phyloP scores from a whole-genome alignment of 2,329 filamentous ascomycete species.

The Trichoderma asperellum region DNA sequence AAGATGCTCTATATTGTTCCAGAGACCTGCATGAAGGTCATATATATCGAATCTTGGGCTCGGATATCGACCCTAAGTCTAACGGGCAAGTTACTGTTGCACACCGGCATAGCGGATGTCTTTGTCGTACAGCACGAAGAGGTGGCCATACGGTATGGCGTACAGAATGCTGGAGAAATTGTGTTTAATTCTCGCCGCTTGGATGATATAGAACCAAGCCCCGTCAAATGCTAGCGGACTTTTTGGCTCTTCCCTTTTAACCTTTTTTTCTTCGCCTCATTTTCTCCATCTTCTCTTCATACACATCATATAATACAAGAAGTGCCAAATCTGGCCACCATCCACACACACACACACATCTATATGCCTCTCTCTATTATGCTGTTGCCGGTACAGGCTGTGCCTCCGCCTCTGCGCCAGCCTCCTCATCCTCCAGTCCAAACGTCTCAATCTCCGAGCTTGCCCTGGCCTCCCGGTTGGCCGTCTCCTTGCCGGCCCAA shows the following conservation, averaged over 20 bases:
- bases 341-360: background rate
- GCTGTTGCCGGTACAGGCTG: conserved; percentile 3
- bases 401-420: conserved; percentile 35
- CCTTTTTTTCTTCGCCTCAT: background rate
- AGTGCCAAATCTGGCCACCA: background rate
- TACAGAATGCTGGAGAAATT: conserved; percentile 46
- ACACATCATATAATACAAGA: conserved; percentile 29
- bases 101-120: conserved; percentile 68
- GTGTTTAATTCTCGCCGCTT: conserved; percentile 46
- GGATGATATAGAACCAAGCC: conserved; percentile 24
- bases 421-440: conserved; percentile 42
- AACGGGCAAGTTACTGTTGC: conserved; percentile 75
- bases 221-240: conserved; percentile 2
- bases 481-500: conserved; percentile 66
- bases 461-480: conserved; percentile 46
- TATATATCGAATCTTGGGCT: conserved; percentile 95
- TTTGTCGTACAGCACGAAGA: conserved; percentile 82
- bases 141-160: conserved; percentile 55
- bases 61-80: conserved; percentile 80
- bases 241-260: background rate
- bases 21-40: conserved; percentile 65
- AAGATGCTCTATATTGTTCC: conserved; percentile 53
- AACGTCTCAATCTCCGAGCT: conserved; percentile 51
- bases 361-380: background rate
- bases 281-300: conserved; percentile 17